Base-by-base conservation (phyloP, 768 basidiomycete genomes). In the Leccinellum rugosiceps region DNA sequence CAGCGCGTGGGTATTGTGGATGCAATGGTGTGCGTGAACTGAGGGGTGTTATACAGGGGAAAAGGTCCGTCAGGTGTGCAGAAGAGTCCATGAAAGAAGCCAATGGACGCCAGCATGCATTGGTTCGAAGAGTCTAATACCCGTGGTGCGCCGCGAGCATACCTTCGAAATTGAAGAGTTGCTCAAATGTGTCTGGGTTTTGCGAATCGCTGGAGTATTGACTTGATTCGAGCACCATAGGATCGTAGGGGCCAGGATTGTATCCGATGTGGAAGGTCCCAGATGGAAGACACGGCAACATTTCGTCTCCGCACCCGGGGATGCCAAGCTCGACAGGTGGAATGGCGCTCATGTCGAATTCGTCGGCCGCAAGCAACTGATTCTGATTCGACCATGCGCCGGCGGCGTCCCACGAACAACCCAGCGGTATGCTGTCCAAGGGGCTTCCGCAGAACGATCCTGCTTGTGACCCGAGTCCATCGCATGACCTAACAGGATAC, bases 331-430 rank as follows among this genome's bases (percentile, higher is more conserved):
- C 80, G 68, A 87, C 79, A 0, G 86, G 81, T 2, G 85, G 86
- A 60, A 89, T 89, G 23, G 83, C 74, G 62, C 65, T 72, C 60
- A 89, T 70, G 65, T 88, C 86, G 67, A 88, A 89, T 72, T 88
- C 87, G 68, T 86, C 84, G 55, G 77, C 79, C 38, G 74, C 74
- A 46, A 88, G 72, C 55, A 75, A 61, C 50, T 73, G 69, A 62
- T 60, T 23, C 63, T 77, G 58, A 68, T 65, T 66, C 7, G 67
- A 69, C 76, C 77, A 77, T 53, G 72, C 56, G 28, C 65, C 53
- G 30, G 65, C 61, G 6, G 66, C 55, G 3, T 68, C 69, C 72
- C 75, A 77, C 31, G 66, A 50, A 44, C 74, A 75, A 15, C 63
- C 70, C 34, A 73, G 63, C 19, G 66, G 71, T 19, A 66, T 50